Evolutionary conservation across 805 yeast genomes (phyloP), one percentile per base, ranked within the genome.

Genomic region (Saturnispora ahearnii): DNA sequence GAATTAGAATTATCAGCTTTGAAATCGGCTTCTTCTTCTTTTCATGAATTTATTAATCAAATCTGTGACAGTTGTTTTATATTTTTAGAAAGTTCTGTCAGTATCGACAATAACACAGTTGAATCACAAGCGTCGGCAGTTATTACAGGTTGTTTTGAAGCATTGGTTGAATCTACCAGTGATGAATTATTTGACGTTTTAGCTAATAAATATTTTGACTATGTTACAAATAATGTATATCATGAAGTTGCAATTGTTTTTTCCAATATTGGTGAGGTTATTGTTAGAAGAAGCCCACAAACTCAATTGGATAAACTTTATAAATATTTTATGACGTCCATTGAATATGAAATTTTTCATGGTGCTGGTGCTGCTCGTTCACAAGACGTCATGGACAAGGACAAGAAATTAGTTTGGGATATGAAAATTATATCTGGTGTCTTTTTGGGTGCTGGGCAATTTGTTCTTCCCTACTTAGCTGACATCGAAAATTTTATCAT

Each of bases 311-410:
- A 71, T 1, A 64, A 62, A 41, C 62, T 78, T 28, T 72, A 76
- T 34, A 62, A 69, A 0, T 58, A 71, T n/a, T 64, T 84, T 18
- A 66, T 73, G 44, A 70, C 70, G 5, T 74, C 74, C 47, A 80
- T 90, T 26, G 69, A 72, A 34, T 78, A 74, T 32, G 96, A 91
- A 60, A 72, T 91, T 21, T 87, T 82, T 55, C 85, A 90, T 55
- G 84, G 80, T 3, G 97, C 97, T 0, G 98, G 97, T 3, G 66
- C 76, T 1, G 69, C 81, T 0, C 75, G 96, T 62, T 74, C 72
- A 5, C 69, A 75, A 6, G 90, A 84, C 30, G 72, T 84, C 26
- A 72, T 81, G 28, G 86, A 86, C n/a, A 74, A 89, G 40, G 98
- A 93, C 64, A 83, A 82, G 30, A 77, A 82, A 18, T 66, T 93